Evolutionary conservation across 345 rosid genomes (phyloP), one percentile per base, ranked within the genome.

Genomic region (Populus euphratica): DNA sequence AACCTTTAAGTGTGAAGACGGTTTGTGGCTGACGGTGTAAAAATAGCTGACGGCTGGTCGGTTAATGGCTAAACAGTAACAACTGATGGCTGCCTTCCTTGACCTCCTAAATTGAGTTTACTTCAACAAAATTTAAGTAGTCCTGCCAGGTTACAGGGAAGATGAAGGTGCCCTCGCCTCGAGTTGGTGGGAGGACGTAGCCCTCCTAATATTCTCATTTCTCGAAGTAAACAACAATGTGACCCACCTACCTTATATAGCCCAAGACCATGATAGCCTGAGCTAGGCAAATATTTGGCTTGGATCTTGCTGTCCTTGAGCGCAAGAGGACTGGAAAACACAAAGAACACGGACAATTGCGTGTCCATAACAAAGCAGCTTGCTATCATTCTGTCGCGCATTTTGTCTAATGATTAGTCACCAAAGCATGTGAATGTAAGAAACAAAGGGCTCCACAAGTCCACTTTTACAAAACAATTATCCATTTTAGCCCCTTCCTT

Each of bases 371-470:
- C 2, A 14, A 29, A 72, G 31, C 73, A 54, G 68, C 77, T 39
- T 41, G 49, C 70, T 36, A 68, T 69, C 76, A 67, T 76, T 68
- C 67, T 59, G 31, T 68, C 71, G 64, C 56, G 71, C 84, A 70
- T 69, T 80, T 78, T 78, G 84, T 82, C 82, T 69, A 77, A 85
- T 86, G 86, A 85, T 87, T 79, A 79, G 79, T 82, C 83, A 73
- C 84, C 72, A 63, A 81, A 85, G 76, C 84, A 84, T 73, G 83
- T 81, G 84, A 79, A 73, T 66, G 74, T 20, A 73, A 63, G 64
- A 77, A 65, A 39, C 27, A 47, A 77, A 76, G 56, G 74, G 52
- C 54, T 54, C 63, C 27, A 21, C 68, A 36, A 75, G 82, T 79
- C 85, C 35, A 43, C 59, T 71, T 49, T 70, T 47, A n/a, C 10